A percentile compares a stretch with the other conserved stretches of the same genome.
These are phyloP conservation scores for Suillus subalutaceus DNA, from an alignment of 768 basidiomycete species.

Conservation along the genomic window DNA sequence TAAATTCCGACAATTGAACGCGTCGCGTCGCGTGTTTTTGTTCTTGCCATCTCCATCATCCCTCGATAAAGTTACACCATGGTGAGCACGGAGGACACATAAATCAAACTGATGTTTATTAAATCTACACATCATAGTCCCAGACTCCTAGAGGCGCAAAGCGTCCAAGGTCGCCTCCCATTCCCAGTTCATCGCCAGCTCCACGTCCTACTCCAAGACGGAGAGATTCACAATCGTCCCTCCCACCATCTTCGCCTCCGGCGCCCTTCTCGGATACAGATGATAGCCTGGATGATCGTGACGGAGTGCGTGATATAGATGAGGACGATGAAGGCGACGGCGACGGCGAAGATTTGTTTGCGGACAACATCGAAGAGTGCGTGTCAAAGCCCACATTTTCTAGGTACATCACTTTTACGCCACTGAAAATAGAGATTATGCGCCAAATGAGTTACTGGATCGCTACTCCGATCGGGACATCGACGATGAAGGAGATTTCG, in stretches of 20 bases:
- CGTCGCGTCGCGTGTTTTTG: constrained; percentile 49
- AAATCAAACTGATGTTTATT: background rate
- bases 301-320: constrained; percentile 65
- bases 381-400: constrained; percentile 26
- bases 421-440: constrained; percentile 70
- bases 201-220: constrained; percentile 47
- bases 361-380: constrained; percentile 74
- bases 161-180: constrained; percentile 60
- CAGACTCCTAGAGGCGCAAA: constrained; percentile 59
- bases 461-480: constrained; percentile 85
- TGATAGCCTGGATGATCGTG: constrained; percentile 73
- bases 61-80: constrained; percentile 29
- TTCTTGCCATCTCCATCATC: constrained; percentile 17
- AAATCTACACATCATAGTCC: constrained; percentile 24
- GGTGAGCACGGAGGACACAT: constrained; percentile 32
- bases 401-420: constrained; percentile 15
- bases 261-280: constrained; percentile 87
- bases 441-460: constrained; percentile 79
- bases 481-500: constrained; percentile 77
- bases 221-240: constrained; percentile 68
- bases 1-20: constrained; percentile 45
- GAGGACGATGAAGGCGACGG: constrained; percentile 71
- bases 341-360: constrained; percentile 94
- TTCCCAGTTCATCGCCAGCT: constrained; percentile 52
- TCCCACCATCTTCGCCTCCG: constrained; percentile 86